Base-by-base conservation (phyloP, 768 basidiomycete genomes). In the Suillus alpinus region DNA sequence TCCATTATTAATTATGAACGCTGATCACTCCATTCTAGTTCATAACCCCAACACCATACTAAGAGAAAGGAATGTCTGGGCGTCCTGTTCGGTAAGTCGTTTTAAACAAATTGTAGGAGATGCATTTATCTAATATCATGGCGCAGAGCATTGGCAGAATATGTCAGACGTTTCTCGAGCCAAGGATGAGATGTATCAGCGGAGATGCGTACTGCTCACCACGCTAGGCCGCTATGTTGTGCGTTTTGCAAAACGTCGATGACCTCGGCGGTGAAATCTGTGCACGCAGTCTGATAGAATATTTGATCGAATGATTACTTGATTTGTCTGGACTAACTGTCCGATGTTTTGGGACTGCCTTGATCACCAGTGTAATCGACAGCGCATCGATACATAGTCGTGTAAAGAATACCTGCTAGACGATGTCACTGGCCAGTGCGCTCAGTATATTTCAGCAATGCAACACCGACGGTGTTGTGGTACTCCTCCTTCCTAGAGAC, bases 11-110 rank as follows among this genome's bases (percentile, higher is more conserved):
- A 5, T 41, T 7, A 46, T 64, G 47, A 56, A 36, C 44, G 37
- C 34, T 62, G 40, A 23, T 58, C 20, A 8, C 12, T 34, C 34
- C 34, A 23, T 47, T 56, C 40, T 58, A 85, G 82, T 81, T 81
- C 26, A 83, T 82, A 26, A 71, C 85, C 58, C 69, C 84, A 13
- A 77, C 76, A 0, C 80, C 82, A 1, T 92, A 92, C 74, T 82
- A 85, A 68, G 85, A 85, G 68, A 84, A 80, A 63, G 91, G 90
- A 4, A 87, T 92, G 89, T 89, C 89, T 13, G 91, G 91, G 6
- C 83, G 91, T 41, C 88, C 90, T 39, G 87, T 89, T 63, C 79
- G 91, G 89, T 90, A 65, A 71, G 87, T 69, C 36, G 8, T 56
- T 53, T 59, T 5, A 9, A 18, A 49, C 9, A 23, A 16, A 4